These are phyloP conservation scores for Globisporangium camurandrum DNA, from an alignment of 352 stramenopile genomes.

Conservation along the genomic window DNA sequence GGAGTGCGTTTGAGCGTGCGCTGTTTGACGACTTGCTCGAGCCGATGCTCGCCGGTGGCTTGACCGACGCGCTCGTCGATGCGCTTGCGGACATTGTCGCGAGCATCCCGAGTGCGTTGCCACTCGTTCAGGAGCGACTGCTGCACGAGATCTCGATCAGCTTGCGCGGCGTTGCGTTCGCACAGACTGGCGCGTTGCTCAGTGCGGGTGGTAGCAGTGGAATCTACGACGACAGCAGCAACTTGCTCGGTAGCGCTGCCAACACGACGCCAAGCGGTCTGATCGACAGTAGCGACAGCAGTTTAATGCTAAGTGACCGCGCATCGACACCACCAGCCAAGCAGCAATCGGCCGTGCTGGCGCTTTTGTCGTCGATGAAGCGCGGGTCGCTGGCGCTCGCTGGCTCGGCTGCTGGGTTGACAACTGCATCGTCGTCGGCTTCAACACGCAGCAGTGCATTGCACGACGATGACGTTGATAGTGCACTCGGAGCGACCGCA, in stretches of 20 bases:
- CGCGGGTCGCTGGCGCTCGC: constrained; percentile 32
- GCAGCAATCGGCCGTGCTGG: constrained; percentile 54
- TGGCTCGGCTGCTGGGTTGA: constrained; percentile 14
- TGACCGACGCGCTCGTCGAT: constrained; percentile 93
- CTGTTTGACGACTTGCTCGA: constrained; percentile 69
- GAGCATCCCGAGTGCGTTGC: constrained; percentile 84
- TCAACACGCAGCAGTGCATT: constrained; percentile 15
- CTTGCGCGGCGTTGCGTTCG: constrained; percentile 82
- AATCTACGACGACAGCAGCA: not conserved
- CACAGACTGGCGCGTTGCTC: constrained; percentile 17
- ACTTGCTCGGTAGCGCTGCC: too few species aligned
- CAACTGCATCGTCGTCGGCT: not conserved
- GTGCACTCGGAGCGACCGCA: not conserved
- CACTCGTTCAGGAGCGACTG: constrained; percentile 90
- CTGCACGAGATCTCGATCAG: constrained; percentile 95
- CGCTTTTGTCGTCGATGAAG: constrained; percentile 71
- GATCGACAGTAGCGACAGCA: not conserved
- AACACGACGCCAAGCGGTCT: not conserved
- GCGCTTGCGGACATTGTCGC: constrained; percentile 88
- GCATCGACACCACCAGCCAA: constrained; percentile 21
- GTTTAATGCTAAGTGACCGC: too few species aligned
- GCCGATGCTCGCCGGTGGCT: constrained; percentile 83
- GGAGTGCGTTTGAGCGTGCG: constrained; percentile 57
- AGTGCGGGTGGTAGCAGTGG: not conserved
- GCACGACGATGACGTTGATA: constrained; percentile 27